A percentile compares a stretch with the other conserved stretches of the same genome.
Conservation (phyloP, 164 flowering plant genomes). For the Aristolochia californica region DNA sequence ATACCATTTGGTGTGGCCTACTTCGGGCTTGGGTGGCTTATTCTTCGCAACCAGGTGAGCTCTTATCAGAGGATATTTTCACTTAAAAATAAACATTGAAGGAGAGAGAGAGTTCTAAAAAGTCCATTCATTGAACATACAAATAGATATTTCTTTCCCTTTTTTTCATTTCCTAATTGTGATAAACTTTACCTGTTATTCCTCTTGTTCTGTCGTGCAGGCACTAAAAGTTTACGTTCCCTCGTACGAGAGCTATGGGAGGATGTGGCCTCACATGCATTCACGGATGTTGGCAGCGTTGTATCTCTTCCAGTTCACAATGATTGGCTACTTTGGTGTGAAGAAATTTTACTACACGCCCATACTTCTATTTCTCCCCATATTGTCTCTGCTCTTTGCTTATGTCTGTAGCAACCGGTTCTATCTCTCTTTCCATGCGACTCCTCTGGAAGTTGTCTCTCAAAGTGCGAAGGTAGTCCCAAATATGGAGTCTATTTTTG, state of each 20-base stretch:
- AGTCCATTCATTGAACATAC: no score
- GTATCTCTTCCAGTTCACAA: conserved; percentile 59
- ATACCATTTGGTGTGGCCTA: conserved; percentile 72
- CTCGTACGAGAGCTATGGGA: conserved; percentile 76
- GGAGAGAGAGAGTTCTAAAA: no score
- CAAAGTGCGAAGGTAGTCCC: conserved; percentile 42
- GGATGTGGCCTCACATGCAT: conserved; percentile 93
- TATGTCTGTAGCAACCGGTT: conserved; percentile 46
- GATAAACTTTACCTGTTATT: no score
- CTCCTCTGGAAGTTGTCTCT: conserved; percentile 60
- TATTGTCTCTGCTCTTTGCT: conserved; percentile 43
- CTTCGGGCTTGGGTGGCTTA: conserved; percentile 88
- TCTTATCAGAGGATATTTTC: background rate
- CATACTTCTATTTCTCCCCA: conserved; percentile 52
- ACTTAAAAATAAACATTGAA: no score
- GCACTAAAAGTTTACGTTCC: conserved; percentile 92
- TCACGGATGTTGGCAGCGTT: conserved; percentile 57
- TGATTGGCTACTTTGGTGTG: conserved; percentile 58
- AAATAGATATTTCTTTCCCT: background rate
- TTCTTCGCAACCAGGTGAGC: conserved; percentile 80
- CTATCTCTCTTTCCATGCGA: conserved; percentile 39
- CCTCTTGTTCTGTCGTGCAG: conserved; percentile 24
- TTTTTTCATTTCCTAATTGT: background rate
- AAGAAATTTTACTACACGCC: conserved; percentile 37
- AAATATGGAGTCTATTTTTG: conserved; percentile 48